phyloP scores from a whole-genome alignment of 2,329 filamentous ascomycete genomes.

The Rasamsonia emersonii region DNA sequence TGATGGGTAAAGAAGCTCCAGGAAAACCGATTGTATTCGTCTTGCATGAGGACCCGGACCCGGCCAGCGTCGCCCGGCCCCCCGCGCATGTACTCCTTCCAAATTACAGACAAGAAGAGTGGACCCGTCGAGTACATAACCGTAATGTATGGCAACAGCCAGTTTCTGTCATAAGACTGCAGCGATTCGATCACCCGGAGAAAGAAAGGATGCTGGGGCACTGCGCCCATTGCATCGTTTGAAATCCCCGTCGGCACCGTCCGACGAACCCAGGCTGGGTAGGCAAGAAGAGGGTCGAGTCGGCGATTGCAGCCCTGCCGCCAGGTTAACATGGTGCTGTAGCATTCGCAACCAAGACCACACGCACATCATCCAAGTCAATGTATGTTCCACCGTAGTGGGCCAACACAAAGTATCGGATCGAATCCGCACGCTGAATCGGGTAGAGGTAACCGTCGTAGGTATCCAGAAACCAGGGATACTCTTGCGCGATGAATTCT shows the following conservation, averaged over 20 bases:
- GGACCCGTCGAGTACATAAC: slow-evolving; percentile 74
- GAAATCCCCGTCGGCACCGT: slow-evolving; percentile 70
- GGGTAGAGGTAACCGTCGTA: slow-evolving; percentile 67
- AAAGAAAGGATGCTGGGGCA: slow-evolving; percentile 68
- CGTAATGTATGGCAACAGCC: slow-evolving; percentile 64
- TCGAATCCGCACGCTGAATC: slow-evolving; percentile 69
- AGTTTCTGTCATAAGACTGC: slow-evolving; percentile 59
- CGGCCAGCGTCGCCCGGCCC: slow-evolving; percentile 38
- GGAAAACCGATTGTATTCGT: slow-evolving; percentile 58
- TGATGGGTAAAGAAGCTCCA: slow-evolving; percentile 68
- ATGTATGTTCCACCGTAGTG: slow-evolving; percentile 75
- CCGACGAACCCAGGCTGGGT: slow-evolving; percentile 61
- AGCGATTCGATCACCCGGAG: slow-evolving; percentile 58
- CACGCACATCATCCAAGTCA: slow-evolving; percentile 60
- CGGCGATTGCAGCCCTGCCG: slow-evolving; percentile 57
- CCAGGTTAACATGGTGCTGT: slow-evolving; percentile 1
- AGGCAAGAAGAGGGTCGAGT: slow-evolving; percentile 59
- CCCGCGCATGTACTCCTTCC: slow-evolving; percentile 60
- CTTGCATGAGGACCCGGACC: slow-evolving; percentile 59
- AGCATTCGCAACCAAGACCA: slow-evolving; percentile 2
- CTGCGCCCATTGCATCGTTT: slow-evolving; percentile 70
- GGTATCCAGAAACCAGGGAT: slow-evolving; percentile 67
- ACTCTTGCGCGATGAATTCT: slow-evolving; percentile 64
- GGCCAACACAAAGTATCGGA: slow-evolving; percentile 70
- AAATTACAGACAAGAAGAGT: slow-evolving; percentile 65